A percentile compares a stretch with the other conserved stretches of the same genome.
Conservation (phyloP, 345 rosid genomes). For the Alliaria petiolata region DNA sequence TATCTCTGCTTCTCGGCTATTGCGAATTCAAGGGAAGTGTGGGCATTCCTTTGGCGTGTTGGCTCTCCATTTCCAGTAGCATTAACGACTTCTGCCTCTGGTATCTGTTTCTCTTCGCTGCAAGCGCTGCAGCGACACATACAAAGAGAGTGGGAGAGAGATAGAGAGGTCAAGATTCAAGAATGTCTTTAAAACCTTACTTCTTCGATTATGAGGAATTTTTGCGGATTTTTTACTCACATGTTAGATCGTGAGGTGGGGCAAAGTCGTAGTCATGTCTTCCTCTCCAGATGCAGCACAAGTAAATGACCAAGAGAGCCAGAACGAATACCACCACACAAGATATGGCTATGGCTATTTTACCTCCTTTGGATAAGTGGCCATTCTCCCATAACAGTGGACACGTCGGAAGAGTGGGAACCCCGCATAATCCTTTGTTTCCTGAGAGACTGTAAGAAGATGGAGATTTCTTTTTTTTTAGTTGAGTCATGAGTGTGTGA, state of each 20-base stretch:
- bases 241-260: constrained; percentile 79
- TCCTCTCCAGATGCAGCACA: constrained; percentile 63
- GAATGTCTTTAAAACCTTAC: neutral
- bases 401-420: constrained; percentile 67
- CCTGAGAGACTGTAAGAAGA: constrained; percentile 66
- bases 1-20: constrained; percentile 26
- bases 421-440: constrained; percentile 93
- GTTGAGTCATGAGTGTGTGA: neutral
- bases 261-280: constrained; percentile 88
- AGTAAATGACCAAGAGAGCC: constrained; percentile 45
- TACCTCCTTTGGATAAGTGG: constrained; percentile 74
- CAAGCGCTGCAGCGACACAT: constrained; percentile 54
- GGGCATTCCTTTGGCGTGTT: constrained; percentile 87
- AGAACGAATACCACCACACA: constrained; percentile 40
- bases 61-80: constrained; percentile 95
- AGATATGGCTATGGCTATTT: constrained; percentile 63
- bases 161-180: constrained; percentile 9
- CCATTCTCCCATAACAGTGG: constrained; percentile 87
- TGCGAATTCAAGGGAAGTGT: constrained; percentile 62
- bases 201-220: neutral
- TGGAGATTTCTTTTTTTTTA: neutral
- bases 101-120: constrained; percentile 88
- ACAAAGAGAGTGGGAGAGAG: neutral
- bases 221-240: constrained; percentile 45
- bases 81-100: constrained; percentile 92